phyloP scores from a whole-genome alignment of 495 filamentous ascomycete species.

The Echria macrotheca region DNA sequence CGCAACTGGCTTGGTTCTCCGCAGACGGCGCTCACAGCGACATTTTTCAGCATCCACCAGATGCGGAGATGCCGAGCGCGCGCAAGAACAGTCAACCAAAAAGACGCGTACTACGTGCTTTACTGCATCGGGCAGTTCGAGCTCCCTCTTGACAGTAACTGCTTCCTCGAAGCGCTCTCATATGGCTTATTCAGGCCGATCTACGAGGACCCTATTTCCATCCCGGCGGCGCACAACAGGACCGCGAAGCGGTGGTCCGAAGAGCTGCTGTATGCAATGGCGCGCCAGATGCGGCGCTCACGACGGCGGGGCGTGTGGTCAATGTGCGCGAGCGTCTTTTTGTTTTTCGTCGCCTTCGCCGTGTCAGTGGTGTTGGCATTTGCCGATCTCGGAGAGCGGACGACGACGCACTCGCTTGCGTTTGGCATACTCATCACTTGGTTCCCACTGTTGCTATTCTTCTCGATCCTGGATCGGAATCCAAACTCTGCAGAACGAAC shows the following conservation, averaged over 20 bases:
- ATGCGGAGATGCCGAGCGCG: not conserved
- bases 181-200: conserved; percentile 14
- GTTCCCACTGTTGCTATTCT: conserved; percentile 44
- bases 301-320: conserved; percentile 12
- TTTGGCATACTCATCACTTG: conserved; percentile 43
- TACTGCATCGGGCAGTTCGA: conserved; percentile 11
- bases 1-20: conserved; percentile 14
- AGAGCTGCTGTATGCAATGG: conserved; percentile 11
- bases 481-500: conserved; percentile 35
- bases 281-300: conserved; percentile 10
- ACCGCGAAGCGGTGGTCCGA: not conserved
- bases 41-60: conserved; percentile 10
- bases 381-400: conserved; percentile 30
- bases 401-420: conserved; percentile 41
- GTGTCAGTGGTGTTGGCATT: conserved; percentile 45
- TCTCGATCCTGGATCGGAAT: conserved; percentile 46
- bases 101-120: conserved; percentile 9
- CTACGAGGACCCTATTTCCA: not conserved
- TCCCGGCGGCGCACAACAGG: not conserved
- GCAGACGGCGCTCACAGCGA: conserved; percentile 10
- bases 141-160: not conserved
- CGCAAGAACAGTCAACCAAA: not conserved
- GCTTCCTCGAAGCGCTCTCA: not conserved
- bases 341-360: conserved; percentile 28
- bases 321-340: conserved; percentile 1